phyloP scores from a whole-genome alignment of 345 rosid species.

The Euphorbia peplus region DNA sequence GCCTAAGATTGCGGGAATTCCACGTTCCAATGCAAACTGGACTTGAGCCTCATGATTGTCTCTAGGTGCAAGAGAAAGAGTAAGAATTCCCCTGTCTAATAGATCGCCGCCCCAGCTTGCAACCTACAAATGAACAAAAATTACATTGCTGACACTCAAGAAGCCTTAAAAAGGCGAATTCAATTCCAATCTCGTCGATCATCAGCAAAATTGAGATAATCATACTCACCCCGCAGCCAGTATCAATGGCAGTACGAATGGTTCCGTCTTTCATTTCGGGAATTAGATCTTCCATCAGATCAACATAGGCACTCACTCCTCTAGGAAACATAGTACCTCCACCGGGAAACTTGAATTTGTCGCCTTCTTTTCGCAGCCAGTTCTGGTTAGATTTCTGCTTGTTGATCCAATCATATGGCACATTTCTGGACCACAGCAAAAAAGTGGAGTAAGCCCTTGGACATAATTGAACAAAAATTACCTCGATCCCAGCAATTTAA shows the following conservation, averaged over 20 bases:
- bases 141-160: neutral
- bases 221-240: conserved; percentile 91
- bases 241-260: conserved; percentile 87
- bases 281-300: conserved; percentile 88
- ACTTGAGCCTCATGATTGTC: conserved; percentile 99
- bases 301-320: conserved; percentile 94
- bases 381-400: conserved; percentile 93
- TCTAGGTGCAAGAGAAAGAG: conserved; percentile 95
- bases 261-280: conserved; percentile 95
- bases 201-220: neutral
- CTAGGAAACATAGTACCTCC: conserved; percentile 98
- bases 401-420: conserved; percentile 98
- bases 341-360: conserved; percentile 89
- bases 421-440: conserved; percentile 56
- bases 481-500: neutral
- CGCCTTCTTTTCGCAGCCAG: conserved; percentile 91
- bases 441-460: conserved; percentile 15
- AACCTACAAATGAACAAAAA: conserved; percentile 46
- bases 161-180: no score
- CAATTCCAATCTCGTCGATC: neutral
- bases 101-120: conserved; percentile 99
- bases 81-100: conserved; percentile 79
- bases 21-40: conserved; percentile 96
- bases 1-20: conserved; percentile 96
- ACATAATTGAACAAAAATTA: neutral